Conservation (phyloP, 306 rosid species). For the Calophaca sinica region DNA sequence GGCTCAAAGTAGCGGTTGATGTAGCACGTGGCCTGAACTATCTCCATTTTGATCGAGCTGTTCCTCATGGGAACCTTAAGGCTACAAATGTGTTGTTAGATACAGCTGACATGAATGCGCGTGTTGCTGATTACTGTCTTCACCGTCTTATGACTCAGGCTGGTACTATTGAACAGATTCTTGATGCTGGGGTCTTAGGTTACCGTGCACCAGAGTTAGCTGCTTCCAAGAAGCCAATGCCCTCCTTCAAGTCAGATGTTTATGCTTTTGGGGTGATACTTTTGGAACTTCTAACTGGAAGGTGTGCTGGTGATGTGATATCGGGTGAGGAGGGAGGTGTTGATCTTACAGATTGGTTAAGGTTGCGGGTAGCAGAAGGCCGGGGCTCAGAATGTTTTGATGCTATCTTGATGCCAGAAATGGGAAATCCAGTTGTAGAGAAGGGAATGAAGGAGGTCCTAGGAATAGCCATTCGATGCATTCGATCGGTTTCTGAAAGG, state of each 20-base stretch:
- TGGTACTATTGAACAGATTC: slow-evolving; percentile 94
- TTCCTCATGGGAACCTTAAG: slow-evolving; percentile 96
- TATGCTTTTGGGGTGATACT: slow-evolving; percentile 95
- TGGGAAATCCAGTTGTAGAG: slow-evolving; percentile 70
- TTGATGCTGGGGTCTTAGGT: slow-evolving; percentile 93
- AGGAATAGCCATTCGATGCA: slow-evolving; percentile 82
- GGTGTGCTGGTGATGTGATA: slow-evolving; percentile 96
- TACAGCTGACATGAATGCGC: slow-evolving; percentile 88
- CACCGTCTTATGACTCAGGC: slow-evolving; percentile 99
- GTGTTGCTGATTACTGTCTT: slow-evolving; percentile 96
- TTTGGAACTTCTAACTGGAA: slow-evolving; percentile 90
- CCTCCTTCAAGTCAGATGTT: slow-evolving; percentile 96
- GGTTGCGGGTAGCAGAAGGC: slow-evolving; percentile 81
- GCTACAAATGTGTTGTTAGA: slow-evolving; percentile 90
- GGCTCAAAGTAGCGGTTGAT: slow-evolving; percentile 96
- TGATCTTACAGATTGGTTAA: slow-evolving; percentile 91
- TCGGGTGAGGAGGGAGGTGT: slow-evolving; percentile 84
- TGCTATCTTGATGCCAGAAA: slow-evolving; percentile 65
- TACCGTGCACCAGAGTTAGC: slow-evolving; percentile 97
- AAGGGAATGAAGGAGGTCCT: slow-evolving; percentile 95
- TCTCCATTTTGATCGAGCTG: slow-evolving; percentile 99
- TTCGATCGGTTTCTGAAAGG: slow-evolving; percentile 81
- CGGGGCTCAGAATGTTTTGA: slow-evolving; percentile 90
- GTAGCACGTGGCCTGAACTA: slow-evolving; percentile 99
- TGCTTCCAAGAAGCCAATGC: slow-evolving; percentile 91